Conservation (phyloP, 495 filamentous ascomycete species). For the Daldinia childiae region DNA sequence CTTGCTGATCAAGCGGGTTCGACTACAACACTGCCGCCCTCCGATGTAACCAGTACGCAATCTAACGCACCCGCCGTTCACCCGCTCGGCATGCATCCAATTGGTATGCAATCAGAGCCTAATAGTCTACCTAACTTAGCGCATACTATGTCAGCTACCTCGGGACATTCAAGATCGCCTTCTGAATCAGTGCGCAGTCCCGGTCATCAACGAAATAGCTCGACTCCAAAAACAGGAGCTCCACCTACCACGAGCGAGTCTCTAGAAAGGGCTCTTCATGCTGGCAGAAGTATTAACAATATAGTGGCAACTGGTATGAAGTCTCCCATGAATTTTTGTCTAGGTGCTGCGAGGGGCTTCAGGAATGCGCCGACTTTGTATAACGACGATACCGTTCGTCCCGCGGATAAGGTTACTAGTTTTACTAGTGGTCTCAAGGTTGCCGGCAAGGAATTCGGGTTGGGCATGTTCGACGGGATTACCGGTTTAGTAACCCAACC, state of each 20-base stretch:
- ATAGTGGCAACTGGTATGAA: constrained; percentile 76
- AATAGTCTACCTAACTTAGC: constrained; percentile 17
- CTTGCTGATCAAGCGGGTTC: constrained; percentile 10
- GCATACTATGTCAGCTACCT: constrained; percentile 7
- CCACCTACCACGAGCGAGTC: constrained; percentile 33
- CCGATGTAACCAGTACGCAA: constrained; percentile 17
- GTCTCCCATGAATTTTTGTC: constrained; percentile 81
- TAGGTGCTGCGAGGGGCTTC: constrained; percentile 82
- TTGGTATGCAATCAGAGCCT: constrained; percentile 3
- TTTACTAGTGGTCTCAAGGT: constrained; percentile 72
- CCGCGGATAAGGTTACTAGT: constrained; percentile 74
- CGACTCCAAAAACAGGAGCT: constrained; percentile 2
- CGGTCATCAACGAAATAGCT: constrained; percentile 22
- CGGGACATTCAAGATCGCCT: constrained; percentile 28
- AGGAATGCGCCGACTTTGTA: constrained; percentile 85
- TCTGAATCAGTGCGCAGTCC: constrained; percentile 21
- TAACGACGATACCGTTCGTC: constrained; percentile 76
- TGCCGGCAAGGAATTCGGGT: constrained; percentile 72
- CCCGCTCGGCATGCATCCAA: constrained; percentile 18
- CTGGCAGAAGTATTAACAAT: constrained; percentile 70
- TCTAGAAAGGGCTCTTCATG: constrained; percentile 66
- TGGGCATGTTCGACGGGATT: constrained; percentile 75
- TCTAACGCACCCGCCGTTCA: not conserved
- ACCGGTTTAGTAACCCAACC: constrained; percentile 79
- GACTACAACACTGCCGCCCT: constrained; percentile 20